These are phyloP conservation scores for Sugiyamaella grinbergsii DNA, from an alignment of 1,139 yeast species.

Conservation along the genomic window DNA sequence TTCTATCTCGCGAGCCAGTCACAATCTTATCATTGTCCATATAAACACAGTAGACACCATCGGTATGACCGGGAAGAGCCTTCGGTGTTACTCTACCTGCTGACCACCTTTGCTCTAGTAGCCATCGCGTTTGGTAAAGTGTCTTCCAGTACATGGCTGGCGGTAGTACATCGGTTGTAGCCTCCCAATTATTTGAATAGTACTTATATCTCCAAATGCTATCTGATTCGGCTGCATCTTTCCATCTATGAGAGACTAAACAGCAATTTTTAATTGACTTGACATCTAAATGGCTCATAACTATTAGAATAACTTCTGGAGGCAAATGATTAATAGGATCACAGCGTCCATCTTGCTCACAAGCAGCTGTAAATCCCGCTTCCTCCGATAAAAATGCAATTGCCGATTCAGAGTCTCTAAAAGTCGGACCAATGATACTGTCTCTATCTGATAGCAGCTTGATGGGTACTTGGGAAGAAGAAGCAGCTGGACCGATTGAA, in stretches of 20 bases:
- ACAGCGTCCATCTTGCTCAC: constrained; percentile 29
- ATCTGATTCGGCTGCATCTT: constrained; percentile 29
- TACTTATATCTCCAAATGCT: constrained; percentile 37
- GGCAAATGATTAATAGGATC: constrained; percentile 30
- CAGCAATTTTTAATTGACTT: constrained; percentile 30
- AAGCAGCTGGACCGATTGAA: neutral
- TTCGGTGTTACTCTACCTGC: constrained; percentile 31
- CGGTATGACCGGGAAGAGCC: constrained; percentile 41
- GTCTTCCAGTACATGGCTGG: constrained; percentile 33
- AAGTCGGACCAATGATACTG: constrained; percentile 2
- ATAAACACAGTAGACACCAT: constrained; percentile 44
- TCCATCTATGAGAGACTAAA: constrained; percentile 36
- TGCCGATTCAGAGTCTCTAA: constrained; percentile 34
- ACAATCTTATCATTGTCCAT: constrained; percentile 39
- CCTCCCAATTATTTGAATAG: constrained; percentile 30
- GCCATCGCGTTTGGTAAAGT: constrained; percentile 35
- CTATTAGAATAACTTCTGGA: constrained; percentile 33
- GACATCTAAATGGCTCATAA: constrained; percentile 32
- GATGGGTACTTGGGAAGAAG: neutral
- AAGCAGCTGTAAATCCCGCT: neutral
- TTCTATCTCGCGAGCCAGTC: constrained; percentile 44
- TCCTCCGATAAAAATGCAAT: constrained; percentile 30
- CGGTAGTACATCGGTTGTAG: constrained; percentile 24
- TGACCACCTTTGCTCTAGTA: constrained; percentile 40
- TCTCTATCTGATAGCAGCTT: constrained; percentile 14